Conservation (phyloP, 176 grass and related monocot species). For the Musa beccarii region DNA sequence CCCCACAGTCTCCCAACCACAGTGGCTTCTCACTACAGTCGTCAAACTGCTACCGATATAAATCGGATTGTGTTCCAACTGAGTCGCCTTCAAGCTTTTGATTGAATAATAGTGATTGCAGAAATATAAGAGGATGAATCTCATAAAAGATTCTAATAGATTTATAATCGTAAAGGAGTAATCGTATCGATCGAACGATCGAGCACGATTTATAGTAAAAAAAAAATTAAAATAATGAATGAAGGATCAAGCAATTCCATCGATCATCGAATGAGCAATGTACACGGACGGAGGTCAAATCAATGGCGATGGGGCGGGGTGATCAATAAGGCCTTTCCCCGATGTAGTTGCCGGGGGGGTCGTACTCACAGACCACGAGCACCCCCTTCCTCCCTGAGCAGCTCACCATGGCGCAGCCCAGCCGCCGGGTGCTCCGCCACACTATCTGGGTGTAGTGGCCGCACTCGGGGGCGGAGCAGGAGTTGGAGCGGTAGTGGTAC, state of each 20-base stretch:
- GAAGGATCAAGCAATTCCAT: neutral
- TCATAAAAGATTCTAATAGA: too few relatives aligned
- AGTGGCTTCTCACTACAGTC: too few relatives aligned
- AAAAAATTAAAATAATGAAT: too few relatives aligned
- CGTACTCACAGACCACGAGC: conserved; percentile 45
- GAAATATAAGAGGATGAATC: too few relatives aligned
- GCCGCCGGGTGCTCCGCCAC: conserved; percentile 32
- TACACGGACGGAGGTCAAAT: neutral
- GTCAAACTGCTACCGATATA: too few relatives aligned
- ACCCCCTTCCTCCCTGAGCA: conserved; percentile 31
- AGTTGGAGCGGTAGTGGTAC: conserved; percentile 36
- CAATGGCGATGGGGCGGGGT: neutral
- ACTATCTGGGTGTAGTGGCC: conserved; percentile 45
- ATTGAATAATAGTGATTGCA: too few relatives aligned
- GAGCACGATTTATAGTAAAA: too few relatives aligned
- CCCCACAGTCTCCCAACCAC: too few relatives aligned
- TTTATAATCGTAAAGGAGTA: too few relatives aligned
- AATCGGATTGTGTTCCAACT: too few relatives aligned
- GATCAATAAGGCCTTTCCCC: conserved; percentile 52
- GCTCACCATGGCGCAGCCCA: conserved; percentile 38
- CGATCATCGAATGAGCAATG: neutral
- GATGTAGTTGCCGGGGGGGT: conserved; percentile 34
- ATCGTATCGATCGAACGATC: too few relatives aligned
- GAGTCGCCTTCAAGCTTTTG: too few relatives aligned
- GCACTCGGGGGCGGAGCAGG: conserved; percentile 28